These are phyloP conservation scores for Taphrina pruni DNA, from an alignment of 1,139 yeast genomes.

Conservation along the genomic window DNA sequence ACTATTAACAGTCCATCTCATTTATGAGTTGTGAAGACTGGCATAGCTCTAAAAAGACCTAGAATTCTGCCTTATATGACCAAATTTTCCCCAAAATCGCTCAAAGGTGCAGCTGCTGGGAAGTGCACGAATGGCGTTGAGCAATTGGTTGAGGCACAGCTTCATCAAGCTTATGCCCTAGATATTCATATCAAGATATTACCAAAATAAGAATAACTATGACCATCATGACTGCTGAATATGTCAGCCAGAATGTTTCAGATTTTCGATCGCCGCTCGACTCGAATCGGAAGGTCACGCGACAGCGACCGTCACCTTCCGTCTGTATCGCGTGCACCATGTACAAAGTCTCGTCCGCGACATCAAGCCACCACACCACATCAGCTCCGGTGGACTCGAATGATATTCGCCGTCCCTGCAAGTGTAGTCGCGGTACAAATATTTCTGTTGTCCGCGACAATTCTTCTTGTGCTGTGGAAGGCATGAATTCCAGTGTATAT, in stretches of 20 bases:
- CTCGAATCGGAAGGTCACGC: neutral
- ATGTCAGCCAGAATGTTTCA: neutral
- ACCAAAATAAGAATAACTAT: neutral
- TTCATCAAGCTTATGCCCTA: neutral
- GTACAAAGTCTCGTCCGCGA: slow-evolving; percentile 10
- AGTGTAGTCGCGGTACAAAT: slow-evolving; percentile 75
- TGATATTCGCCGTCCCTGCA: slow-evolving; percentile 44
- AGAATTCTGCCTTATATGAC: no score
- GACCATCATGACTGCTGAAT: neutral
- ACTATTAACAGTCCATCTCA: no score
- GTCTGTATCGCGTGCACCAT: slow-evolving; percentile 1
- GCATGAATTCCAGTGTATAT: slow-evolving; percentile 49
- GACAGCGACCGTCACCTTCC: neutral
- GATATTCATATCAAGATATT: neutral
- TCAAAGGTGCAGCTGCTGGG: no score
- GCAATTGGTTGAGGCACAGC: no score
- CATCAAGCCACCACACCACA: slow-evolving; percentile 1
- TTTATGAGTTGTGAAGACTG: no score
- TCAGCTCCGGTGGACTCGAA: slow-evolving; percentile 1
- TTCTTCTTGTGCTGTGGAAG: slow-evolving; percentile 31
- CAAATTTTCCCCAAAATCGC: no score
- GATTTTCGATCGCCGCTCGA: neutral
- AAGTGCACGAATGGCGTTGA: no score
- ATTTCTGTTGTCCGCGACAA: slow-evolving; percentile 56
- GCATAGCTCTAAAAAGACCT: no score